Evolutionary conservation across 805 yeast genomes (phyloP), one percentile per base, ranked within the genome.

Genomic region (Ogataea nonfermentans): DNA sequence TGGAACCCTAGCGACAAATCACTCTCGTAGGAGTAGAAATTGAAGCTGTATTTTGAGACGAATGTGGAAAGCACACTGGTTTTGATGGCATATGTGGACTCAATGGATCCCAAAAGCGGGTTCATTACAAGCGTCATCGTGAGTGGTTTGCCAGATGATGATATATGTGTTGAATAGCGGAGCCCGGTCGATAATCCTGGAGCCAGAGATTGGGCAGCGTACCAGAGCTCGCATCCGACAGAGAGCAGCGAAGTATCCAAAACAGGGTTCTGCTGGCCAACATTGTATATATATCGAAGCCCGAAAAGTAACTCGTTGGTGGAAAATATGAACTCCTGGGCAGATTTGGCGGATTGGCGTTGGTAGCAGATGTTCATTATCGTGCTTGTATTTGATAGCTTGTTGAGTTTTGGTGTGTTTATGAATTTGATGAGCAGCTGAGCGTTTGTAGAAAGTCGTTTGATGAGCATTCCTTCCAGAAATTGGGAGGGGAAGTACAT

Each of bases 151-250:
- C 95, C 95, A 0, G 95, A 84, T 29, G 85, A 78, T 0, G 96
- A 79, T 6, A 61, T 37, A 46, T 86, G 81, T 0, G 96, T 86
- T 1, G 91, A 75, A 59, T 93, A 91, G 31, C 97, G 66, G 33
- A 88, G 59, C 0, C 95, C 91, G 2, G 95, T 77, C 0, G 96
- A 86, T 13, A 90, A 58, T 0, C 97, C 98, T 0, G 97, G 97
- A 43, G 91, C 81, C 74, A 87, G 82, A 32, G 85, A 82, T 31
- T 73, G 61, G 0, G 88, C 78, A 1, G 95, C 95, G 51, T 84
- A 84, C 91, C 96, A 93, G 4, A 88, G 48, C 63, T 93, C 99
- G 8, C 84, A 76, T 1, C 99, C 99, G 0, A 86, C 50, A 79
- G 72, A 30, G 78, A 78, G 10, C 8, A 93, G 80, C 43, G 65